These are phyloP conservation scores for Megacollybia marginata DNA, from an alignment of 768 basidiomycete species.

Conservation along the genomic window DNA sequence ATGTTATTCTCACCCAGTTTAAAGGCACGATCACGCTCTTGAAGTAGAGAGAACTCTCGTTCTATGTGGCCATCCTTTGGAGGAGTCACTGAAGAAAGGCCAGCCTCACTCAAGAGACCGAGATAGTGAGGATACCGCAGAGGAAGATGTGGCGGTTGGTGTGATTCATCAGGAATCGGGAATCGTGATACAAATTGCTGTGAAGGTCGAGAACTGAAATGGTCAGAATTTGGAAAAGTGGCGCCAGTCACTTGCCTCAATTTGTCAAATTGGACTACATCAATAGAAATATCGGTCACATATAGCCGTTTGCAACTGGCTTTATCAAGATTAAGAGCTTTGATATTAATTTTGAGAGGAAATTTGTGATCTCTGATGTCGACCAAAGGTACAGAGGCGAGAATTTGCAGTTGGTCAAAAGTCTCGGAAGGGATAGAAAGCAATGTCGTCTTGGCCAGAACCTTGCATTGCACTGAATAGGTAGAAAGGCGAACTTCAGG, in stretches of 20 bases:
- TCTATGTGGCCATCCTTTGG: constrained; percentile 16
- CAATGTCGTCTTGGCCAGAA: constrained; percentile 7
- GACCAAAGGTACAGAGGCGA: constrained; percentile 54
- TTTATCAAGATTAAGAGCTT: constrained; percentile 42
- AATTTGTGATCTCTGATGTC: constrained; percentile 39
- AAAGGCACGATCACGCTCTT: neutral
- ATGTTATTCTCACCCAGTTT: constrained; percentile 32
- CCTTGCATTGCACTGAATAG: constrained; percentile 18
- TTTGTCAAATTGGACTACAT: constrained; percentile 58
- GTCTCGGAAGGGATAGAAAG: constrained; percentile 41
- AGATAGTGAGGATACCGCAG: constrained; percentile 52
- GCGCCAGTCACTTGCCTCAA: constrained; percentile 44
- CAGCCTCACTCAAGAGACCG: constrained; percentile 42
- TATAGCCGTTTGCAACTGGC: constrained; percentile 48
- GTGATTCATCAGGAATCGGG: constrained; percentile 46
- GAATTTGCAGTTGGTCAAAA: constrained; percentile 55
- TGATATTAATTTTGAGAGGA: constrained; percentile 53
- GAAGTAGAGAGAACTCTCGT: constrained; percentile 44
- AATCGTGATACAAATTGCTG: constrained; percentile 34
- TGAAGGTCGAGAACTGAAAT: constrained; percentile 33
- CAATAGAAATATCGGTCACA: constrained; percentile 45
- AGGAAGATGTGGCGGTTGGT: constrained; percentile 60
- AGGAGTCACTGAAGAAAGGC: constrained; percentile 23
- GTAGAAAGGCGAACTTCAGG: constrained; percentile 30
- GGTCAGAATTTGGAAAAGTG: neutral